Evolutionary conservation across 768 basidiomycete genomes (phyloP).

Genomic region (Serpula lacrymans): DNA sequence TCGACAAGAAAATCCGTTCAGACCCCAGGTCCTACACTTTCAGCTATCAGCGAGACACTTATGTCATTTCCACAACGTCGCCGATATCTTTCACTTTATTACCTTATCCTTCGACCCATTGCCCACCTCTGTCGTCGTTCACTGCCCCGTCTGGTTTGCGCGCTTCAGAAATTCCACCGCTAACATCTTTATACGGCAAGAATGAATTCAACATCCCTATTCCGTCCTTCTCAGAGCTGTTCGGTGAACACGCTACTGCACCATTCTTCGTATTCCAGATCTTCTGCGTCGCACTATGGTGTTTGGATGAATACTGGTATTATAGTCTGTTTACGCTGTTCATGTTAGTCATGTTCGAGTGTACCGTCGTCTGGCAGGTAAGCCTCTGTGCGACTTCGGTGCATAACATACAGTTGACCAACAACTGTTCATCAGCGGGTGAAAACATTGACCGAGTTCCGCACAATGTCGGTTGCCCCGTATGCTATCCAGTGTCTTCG

Average conservation of each 20-base stretch:
- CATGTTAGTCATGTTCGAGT: slow-evolving; percentile 98
- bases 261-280: slow-evolving; percentile 99
- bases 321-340: slow-evolving; percentile 97
- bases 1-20: slow-evolving; percentile 57
- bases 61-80: slow-evolving; percentile 57
- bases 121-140: slow-evolving; percentile 69
- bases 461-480: slow-evolving; percentile 93
- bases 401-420: too few relatives aligned
- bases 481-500: slow-evolving; percentile 84
- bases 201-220: slow-evolving; percentile 98
- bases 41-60: slow-evolving; percentile 93
- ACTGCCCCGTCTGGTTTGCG: slow-evolving; percentile 55
- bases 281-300: slow-evolving; percentile 97
- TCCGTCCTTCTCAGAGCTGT: slow-evolving; percentile 88
- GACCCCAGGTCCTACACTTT: slow-evolving; percentile 75
- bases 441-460: slow-evolving; percentile 88
- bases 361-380: slow-evolving; percentile 98
- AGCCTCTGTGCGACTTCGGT: slow-evolving; percentile 23
- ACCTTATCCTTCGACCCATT: slow-evolving; percentile 79
- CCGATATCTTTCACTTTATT: slow-evolving; percentile 72
- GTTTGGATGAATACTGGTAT: slow-evolving; percentile 98
- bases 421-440: slow-evolving; percentile 65
- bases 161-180: slow-evolving; percentile 41
- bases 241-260: slow-evolving; percentile 93
- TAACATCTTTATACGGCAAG: slow-evolving; percentile 74